Percentiles rank a stretch among this genome's conserved stretches.
phyloP scores from a whole-genome alignment of 2,329 filamentous ascomycete species.

The Chaetomium globosum region DNA sequence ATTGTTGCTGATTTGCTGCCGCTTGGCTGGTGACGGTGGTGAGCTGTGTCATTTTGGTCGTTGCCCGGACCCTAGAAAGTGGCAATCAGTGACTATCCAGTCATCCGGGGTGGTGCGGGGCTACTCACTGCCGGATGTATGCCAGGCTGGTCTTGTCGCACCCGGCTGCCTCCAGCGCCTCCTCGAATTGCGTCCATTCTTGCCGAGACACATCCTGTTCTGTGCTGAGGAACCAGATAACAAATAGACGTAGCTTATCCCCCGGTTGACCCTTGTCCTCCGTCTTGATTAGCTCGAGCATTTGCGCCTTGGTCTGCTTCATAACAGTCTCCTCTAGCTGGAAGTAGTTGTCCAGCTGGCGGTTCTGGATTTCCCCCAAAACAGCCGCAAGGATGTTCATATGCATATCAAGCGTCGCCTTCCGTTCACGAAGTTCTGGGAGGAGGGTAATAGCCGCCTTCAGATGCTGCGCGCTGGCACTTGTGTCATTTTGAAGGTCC shows the following conservation, averaged over 20 bases:
- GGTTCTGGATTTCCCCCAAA: conserved; percentile 80
- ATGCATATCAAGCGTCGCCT: conserved; percentile 93
- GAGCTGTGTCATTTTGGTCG: conserved; percentile 98
- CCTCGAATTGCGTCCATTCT: conserved; percentile 85
- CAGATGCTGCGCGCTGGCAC: conserved; percentile 86
- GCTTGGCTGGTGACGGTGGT: conserved; percentile 80
- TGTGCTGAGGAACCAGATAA: conserved; percentile 95
- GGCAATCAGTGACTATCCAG: conserved; percentile 13
- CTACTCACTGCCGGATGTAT: conserved; percentile 79
- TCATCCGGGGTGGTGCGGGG: conserved; percentile 9
- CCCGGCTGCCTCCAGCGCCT: conserved; percentile 75
- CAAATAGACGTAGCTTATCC: conserved; percentile 90
- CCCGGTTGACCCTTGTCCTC: conserved; percentile 77
- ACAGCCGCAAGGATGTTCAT: conserved; percentile 93
- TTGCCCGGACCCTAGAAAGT: conserved; percentile 70
- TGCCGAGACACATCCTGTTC: conserved; percentile 81
- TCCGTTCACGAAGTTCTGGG: conserved; percentile 88
- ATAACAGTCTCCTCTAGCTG: conserved; percentile 90
- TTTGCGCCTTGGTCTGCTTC: conserved; percentile 87
- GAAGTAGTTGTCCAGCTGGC: conserved; percentile 94
- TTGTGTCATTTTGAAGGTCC: conserved; percentile 86
- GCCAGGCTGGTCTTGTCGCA: conserved; percentile 76
- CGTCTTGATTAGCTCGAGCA: conserved; percentile 84
- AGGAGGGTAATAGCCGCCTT: conserved; percentile 93
- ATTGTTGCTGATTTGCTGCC: conserved; percentile 62